Conservation (phyloP, 805 yeast species). For the Starmerella apis region DNA sequence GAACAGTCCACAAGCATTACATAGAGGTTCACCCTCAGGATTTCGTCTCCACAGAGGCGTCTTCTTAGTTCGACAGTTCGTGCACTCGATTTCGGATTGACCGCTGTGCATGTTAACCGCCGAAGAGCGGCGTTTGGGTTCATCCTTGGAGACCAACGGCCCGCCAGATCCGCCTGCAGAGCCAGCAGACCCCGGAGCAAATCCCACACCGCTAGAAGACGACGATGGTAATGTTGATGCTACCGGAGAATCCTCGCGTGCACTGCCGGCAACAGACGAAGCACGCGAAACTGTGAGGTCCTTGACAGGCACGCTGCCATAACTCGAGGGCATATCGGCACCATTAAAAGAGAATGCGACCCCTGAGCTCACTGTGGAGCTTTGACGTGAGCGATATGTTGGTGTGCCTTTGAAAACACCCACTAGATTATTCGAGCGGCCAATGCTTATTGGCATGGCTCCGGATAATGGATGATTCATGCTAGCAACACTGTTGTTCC, state of each 20-base stretch:
- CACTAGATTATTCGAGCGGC: constrained; percentile 13
- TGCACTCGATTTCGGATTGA: constrained; percentile 39
- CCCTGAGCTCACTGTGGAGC: constrained; percentile 11
- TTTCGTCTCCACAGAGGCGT: constrained; percentile 95
- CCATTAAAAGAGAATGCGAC: constrained; percentile 10
- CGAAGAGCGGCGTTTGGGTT: constrained; percentile 2
- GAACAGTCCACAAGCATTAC: constrained; percentile 94
- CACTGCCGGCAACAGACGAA: constrained; percentile 8
- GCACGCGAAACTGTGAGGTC: constrained; percentile 9
- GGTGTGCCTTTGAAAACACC: constrained; percentile 23
- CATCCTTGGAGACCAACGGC: constrained; percentile 3
- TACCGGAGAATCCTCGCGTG: constrained; percentile 7
- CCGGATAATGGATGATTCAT: constrained; percentile 5
- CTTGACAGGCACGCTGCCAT: constrained; percentile 10
- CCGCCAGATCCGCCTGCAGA: constrained; percentile 6
- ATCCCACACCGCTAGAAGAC: background rate
- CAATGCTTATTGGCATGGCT: constrained; percentile 19
- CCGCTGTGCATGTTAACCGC: background rate
- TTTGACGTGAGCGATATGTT: constrained; percentile 17
- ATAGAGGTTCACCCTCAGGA: constrained; percentile 85
- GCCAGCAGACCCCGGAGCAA: constrained; percentile 1
- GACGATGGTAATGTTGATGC: constrained; percentile 1
- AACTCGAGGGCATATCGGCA: background rate
- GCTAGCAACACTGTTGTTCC: constrained; percentile 12
- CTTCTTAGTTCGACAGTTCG: constrained; percentile 83